Evolutionary conservation across 768 basidiomycete genomes (phyloP).

Genomic region (Auriculariales sp.): DNA sequence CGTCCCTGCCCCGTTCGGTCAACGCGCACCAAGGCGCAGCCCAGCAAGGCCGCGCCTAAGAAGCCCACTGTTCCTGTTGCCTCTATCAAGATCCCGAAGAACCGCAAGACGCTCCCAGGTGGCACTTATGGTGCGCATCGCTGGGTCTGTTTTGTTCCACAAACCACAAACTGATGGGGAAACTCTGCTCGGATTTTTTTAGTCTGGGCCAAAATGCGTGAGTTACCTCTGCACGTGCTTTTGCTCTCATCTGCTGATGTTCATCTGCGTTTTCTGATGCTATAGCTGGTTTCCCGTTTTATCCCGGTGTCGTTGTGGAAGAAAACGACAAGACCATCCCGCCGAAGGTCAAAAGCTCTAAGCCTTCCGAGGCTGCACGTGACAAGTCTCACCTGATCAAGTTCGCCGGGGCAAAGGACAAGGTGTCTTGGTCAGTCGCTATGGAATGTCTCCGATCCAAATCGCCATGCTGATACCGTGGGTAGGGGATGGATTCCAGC

Average conservation of each 20-base stretch:
- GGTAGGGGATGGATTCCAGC: not conserved
- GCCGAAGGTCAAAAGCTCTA: not conserved
- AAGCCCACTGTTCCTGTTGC: not conserved
- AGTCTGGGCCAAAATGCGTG: constrained; percentile 1
- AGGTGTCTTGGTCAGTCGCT: not conserved
- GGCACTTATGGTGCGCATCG: not conserved
- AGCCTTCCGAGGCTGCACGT: not conserved
- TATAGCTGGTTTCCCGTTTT: not conserved
- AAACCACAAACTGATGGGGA: not conserved
- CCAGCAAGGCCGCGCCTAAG: not conserved
- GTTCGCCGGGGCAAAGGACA: not conserved
- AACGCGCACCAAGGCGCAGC: not conserved
- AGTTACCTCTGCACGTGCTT: not conserved
- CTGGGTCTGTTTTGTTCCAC: no score
- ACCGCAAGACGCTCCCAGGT: not conserved
- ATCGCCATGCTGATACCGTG: not conserved
- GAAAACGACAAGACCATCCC: not conserved
- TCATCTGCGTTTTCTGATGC: not conserved
- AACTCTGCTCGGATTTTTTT: not conserved
- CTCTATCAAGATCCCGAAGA: not conserved
- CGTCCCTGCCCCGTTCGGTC: not conserved
- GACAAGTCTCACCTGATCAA: not conserved
- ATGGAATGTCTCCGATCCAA: not conserved
- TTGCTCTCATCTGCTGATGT: not conserved
- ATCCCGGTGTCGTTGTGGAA: not conserved